Conservation (phyloP, 805 yeast species). For the Limtongia smithiae region DNA sequence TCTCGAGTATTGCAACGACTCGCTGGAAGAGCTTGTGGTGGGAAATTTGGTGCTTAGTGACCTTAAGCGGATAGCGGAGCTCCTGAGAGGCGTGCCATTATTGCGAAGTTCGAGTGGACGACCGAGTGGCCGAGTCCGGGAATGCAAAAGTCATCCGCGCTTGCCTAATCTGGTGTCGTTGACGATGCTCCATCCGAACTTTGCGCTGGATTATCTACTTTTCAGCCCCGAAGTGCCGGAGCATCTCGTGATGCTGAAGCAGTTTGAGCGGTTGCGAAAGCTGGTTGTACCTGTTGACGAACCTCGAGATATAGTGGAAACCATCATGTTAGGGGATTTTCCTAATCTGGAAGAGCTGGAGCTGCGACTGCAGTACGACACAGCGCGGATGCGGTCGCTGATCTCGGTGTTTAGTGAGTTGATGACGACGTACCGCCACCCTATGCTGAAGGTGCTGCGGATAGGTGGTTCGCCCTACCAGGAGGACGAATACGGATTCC, state of each 20-base stretch:
- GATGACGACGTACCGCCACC: conserved; percentile 4
- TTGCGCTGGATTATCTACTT: conserved; percentile 2
- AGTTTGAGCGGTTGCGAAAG: background rate
- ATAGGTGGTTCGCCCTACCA: conserved; percentile 7
- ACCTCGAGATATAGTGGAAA: conserved; percentile 8
- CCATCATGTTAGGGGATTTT: conserved; percentile 7
- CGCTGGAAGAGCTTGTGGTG: background rate
- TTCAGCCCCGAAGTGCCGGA: background rate
- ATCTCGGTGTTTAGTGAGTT: conserved; percentile 4
- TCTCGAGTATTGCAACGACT: background rate
- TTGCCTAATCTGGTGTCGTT: conserved; percentile 1
- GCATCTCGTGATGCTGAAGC: background rate
- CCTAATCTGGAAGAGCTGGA: conserved; percentile 2
- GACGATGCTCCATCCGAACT: background rate
- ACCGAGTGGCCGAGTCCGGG: background rate
- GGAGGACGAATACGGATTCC: background rate
- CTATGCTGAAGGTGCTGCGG: background rate
- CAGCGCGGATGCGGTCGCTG: background rate
- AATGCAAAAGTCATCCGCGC: background rate
- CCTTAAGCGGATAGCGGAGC: background rate
- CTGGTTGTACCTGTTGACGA: conserved; percentile 5
- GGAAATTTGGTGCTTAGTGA: background rate
- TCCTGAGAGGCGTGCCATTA: background rate
- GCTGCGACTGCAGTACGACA: conserved; percentile 1
- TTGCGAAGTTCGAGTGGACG: too few relatives aligned